Evolutionary conservation across 1,284 basidiomycete genomes (phyloP).

Genomic region (Leccinum pachyderme): DNA sequence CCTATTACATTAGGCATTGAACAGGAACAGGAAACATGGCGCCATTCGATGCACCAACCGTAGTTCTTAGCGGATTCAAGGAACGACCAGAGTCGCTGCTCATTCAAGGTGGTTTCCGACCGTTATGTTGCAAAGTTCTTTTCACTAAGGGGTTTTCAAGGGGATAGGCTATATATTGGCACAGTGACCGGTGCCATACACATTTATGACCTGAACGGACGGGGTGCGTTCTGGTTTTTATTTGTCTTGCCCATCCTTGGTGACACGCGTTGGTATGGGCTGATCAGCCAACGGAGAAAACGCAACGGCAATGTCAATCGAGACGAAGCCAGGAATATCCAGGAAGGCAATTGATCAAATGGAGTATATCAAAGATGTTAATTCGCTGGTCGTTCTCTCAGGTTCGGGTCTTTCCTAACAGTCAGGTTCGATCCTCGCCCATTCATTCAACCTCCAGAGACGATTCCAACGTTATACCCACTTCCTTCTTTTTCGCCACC

Average conservation of each 20-base stretch:
- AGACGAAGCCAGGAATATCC: conserved; percentile 64
- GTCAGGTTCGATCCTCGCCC: neutral
- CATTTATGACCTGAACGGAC: conserved; percentile 55
- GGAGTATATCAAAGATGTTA: conserved; percentile 79
- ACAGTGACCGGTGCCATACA: conserved; percentile 69
- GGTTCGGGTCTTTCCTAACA: conserved; percentile 46
- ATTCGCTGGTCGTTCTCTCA: conserved; percentile 78
- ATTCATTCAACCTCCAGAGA: conserved; percentile 44
- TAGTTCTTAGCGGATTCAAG: conserved; percentile 44
- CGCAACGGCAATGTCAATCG: conserved; percentile 48
- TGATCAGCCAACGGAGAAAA: conserved; percentile 29
- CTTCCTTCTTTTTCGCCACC: conserved; percentile 67
- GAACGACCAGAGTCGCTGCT: conserved; percentile 47
- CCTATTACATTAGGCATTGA: neutral
- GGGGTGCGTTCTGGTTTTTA: conserved; percentile 30
- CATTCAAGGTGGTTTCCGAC: conserved; percentile 33
- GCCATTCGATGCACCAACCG: conserved; percentile 42
- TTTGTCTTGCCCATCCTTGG: neutral
- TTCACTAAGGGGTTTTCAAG: conserved; percentile 37
- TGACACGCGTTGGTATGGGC: conserved; percentile 4
- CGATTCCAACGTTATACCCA: conserved; percentile 60
- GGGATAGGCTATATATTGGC: conserved; percentile 75
- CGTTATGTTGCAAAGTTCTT: conserved; percentile 2
- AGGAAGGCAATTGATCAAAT: conserved; percentile 83
- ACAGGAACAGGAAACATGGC: conserved; percentile 33